These are phyloP conservation scores for Calonectria naviculata DNA, from an alignment of 2,329 filamentous ascomycete genomes.

Conservation along the genomic window DNA sequence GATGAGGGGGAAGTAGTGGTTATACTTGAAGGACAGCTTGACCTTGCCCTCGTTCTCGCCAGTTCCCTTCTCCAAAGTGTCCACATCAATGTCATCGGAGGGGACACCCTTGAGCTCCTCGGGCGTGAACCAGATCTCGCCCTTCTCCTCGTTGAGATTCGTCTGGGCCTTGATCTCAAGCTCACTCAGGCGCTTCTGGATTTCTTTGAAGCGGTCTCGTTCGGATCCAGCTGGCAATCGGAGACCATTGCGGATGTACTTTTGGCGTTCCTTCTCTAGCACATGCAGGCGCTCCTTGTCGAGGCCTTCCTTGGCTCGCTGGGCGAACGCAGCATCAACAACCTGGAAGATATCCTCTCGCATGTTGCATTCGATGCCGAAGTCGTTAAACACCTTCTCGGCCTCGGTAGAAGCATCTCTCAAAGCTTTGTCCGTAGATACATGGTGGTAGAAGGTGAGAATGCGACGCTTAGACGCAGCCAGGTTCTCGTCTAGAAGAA, in stretches of 20 bases:
- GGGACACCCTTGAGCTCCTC: conserved; percentile 82
- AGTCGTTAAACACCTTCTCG: conserved; percentile 81
- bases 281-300: conserved; percentile 78
- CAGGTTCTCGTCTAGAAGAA: conserved; percentile 78
- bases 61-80: conserved; percentile 76
- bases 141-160: conserved; percentile 85
- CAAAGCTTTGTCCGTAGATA: conserved; percentile 75
- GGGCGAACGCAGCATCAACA: conserved; percentile 68
- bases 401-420: conserved; percentile 82
- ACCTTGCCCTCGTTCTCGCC: conserved; percentile 79
- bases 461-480: conserved; percentile 71
- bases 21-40: conserved; percentile 85
- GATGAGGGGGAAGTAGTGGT: conserved; percentile 80
- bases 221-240: conserved; percentile 76
- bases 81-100: conserved; percentile 72
- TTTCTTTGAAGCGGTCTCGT: conserved; percentile 85
- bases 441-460: conserved; percentile 83
- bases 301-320: conserved; percentile 63
- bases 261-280: conserved; percentile 81
- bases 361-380: conserved; percentile 82
- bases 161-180: conserved; percentile 82
- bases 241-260: conserved; percentile 81
- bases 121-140: conserved; percentile 81
- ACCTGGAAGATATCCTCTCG: conserved; percentile 82
- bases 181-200: conserved; percentile 82